A percentile compares a stretch with the other conserved stretches of the same genome.
phyloP scores from a whole-genome alignment of 1,139 yeast species.

The Kodamaea plutei region DNA sequence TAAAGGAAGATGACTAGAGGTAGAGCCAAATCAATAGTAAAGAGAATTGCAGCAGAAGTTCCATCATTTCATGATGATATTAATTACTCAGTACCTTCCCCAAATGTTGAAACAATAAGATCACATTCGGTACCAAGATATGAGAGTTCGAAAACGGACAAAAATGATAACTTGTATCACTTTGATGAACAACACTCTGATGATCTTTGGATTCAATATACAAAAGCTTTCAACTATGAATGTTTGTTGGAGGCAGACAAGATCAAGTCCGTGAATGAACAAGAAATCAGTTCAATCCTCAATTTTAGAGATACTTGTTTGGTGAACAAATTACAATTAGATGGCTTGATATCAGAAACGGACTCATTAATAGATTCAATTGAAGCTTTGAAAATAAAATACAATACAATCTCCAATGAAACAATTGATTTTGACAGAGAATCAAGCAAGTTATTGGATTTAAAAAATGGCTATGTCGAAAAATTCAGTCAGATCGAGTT shows the following conservation, averaged over 20 bases:
- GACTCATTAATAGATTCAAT: conserved; percentile 38
- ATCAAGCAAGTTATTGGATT: conserved; percentile 50
- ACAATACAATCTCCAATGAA: conserved; percentile 54
- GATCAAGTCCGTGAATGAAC: conserved; percentile 29
- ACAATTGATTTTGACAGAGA: conserved; percentile 62
- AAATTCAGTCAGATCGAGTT: conserved; percentile 47
- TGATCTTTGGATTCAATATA: no score
- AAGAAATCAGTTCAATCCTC: conserved; percentile 27
- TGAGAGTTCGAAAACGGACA: no score
- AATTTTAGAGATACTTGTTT: conserved; percentile 42
- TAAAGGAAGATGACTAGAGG: conserved; percentile 38
- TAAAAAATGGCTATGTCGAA: conserved; percentile 43
- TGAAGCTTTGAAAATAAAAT: conserved; percentile 43
- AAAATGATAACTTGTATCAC: no score
- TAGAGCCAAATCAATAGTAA: conserved; percentile 52
- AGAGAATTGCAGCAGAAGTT: conserved; percentile 39
- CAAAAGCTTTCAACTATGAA: conserved; percentile 40
- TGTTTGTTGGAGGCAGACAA: conserved; percentile 30
- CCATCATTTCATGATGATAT: no score
- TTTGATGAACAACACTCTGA: no score
- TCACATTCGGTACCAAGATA: no score
- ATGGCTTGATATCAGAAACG: conserved; percentile 38
- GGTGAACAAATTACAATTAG: conserved; percentile 29
- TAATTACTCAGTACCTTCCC: no score
- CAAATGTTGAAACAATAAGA: no score